Evolutionary conservation across 2,329 filamentous ascomycete species (phyloP).

Genomic region (Trichophyton rubrum): DNA sequence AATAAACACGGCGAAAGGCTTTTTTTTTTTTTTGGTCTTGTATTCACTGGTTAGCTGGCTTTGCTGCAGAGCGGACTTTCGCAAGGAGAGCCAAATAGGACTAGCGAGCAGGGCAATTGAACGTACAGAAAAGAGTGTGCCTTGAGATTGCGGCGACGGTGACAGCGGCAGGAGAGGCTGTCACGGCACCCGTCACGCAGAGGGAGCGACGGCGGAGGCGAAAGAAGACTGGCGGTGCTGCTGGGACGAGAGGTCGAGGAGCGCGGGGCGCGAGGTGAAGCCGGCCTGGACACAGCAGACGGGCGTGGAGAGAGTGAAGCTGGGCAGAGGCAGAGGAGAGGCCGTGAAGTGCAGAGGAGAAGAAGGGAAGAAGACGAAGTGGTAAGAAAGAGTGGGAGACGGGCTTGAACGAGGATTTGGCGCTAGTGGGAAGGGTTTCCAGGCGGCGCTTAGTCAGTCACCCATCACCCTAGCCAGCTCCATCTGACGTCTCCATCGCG

Average conservation of each 20-base stretch:
- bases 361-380: constrained; percentile 2
- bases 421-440: constrained; percentile 16
- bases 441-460: neutral
- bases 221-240: neutral
- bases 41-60: too few relatives aligned
- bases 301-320: neutral
- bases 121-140: neutral
- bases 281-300: neutral
- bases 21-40: neutral
- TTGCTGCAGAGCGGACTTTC: too few relatives aligned
- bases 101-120: neutral
- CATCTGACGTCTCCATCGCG: neutral
- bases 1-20: neutral
- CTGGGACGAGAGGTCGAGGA: neutral
- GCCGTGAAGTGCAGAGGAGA: constrained; percentile 9
- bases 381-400: constrained; percentile 5
- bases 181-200: neutral
- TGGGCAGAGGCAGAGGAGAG: constrained; percentile 5
- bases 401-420: constrained; percentile 13
- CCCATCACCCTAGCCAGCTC: neutral
- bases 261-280: neutral
- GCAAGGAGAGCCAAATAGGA: neutral
- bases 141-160: neutral
- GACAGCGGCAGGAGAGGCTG: neutral
- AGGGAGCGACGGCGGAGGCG: neutral